Conservation (phyloP, 2,329 filamentous ascomycete genomes). For the Venturia aucupariae region DNA sequence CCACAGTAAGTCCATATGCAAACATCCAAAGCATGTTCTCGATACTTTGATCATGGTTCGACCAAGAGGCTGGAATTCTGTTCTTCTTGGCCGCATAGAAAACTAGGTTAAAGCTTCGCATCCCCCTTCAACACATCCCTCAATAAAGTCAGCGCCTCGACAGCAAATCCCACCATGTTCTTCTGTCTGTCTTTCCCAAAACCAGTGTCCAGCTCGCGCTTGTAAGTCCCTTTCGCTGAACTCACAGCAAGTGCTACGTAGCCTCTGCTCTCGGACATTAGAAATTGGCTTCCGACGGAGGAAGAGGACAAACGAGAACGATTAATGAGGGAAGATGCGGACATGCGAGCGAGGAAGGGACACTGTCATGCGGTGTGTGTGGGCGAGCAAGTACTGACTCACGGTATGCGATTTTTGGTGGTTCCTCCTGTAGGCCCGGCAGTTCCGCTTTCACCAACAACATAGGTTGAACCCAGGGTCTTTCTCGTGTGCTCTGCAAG, state of each 20-base stretch:
- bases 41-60: too few species aligned
- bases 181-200: constrained; percentile 43
- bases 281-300: not conserved
- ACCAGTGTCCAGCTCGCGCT: constrained; percentile 48
- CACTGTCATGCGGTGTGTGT: not conserved
- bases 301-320: not conserved
- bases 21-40: too few species aligned
- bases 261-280: constrained; percentile 35
- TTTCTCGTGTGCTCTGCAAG: constrained; percentile 48
- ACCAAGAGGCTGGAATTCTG: too few species aligned
- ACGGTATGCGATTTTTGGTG: constrained; percentile 48
- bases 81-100: too few species aligned
- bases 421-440: constrained; percentile 53
- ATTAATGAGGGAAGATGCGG: not conserved
- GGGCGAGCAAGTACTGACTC: constrained; percentile 11
- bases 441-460: constrained; percentile 51
- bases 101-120: constrained; percentile 24
- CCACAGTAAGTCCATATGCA: too few species aligned
- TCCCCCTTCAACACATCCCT: constrained; percentile 45
- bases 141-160: constrained; percentile 46
- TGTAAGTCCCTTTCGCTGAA: constrained; percentile 41
- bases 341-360: not conserved
- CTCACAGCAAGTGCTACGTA: constrained; percentile 57
- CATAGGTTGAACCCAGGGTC: constrained; percentile 48
- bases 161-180: constrained; percentile 56